These are phyloP conservation scores for Isabelozyma gotoi DNA, from an alignment of 805 yeast species.

Conservation along the genomic window DNA sequence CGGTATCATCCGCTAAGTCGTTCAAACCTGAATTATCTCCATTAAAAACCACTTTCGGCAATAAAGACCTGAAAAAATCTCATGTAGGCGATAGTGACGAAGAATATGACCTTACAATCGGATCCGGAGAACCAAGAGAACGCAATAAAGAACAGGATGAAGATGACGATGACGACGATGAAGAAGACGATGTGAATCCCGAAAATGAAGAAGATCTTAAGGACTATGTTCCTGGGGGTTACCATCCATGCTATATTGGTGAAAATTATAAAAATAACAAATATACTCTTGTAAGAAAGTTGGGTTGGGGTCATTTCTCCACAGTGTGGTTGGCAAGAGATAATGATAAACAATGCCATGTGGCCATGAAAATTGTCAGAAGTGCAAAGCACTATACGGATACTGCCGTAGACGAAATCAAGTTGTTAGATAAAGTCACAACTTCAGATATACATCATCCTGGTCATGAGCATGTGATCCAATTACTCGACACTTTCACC, in stretches of 20 bases:
- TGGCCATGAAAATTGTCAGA: constrained; percentile 91
- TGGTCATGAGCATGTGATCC: constrained; percentile 80
- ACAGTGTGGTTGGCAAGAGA: constrained; percentile 90
- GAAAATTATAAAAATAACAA: constrained; percentile 76
- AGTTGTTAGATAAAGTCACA: constrained; percentile 65
- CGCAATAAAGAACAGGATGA: constrained; percentile 13
- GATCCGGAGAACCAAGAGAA: constrained; percentile 10
- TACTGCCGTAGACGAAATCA: constrained; percentile 92
- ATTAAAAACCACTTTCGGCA: constrained; percentile 30
- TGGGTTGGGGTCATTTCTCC: constrained; percentile 99
- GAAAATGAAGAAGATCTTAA: constrained; percentile 79
- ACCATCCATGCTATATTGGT: constrained; percentile 91
- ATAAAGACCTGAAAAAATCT: constrained; percentile 4
- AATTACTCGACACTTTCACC: constrained; percentile 77
- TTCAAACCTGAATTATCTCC: constrained; percentile 38
- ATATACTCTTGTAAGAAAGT: constrained; percentile 79
- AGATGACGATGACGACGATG: constrained; percentile 27
- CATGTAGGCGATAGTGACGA: constrained; percentile 7
- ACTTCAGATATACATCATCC: constrained; percentile 67
- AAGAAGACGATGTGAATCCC: constrained; percentile 25
- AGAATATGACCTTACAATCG: constrained; percentile 3
- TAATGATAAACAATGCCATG: constrained; percentile 60
- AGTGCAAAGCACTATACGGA: constrained; percentile 89
- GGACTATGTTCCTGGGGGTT: constrained; percentile 92
- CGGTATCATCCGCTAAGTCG: constrained; percentile 31